Percentiles rank a stretch among this genome's conserved stretches.
phyloP scores from a whole-genome alignment of 768 basidiomycete species.

The Lentinus tigrinus region DNA sequence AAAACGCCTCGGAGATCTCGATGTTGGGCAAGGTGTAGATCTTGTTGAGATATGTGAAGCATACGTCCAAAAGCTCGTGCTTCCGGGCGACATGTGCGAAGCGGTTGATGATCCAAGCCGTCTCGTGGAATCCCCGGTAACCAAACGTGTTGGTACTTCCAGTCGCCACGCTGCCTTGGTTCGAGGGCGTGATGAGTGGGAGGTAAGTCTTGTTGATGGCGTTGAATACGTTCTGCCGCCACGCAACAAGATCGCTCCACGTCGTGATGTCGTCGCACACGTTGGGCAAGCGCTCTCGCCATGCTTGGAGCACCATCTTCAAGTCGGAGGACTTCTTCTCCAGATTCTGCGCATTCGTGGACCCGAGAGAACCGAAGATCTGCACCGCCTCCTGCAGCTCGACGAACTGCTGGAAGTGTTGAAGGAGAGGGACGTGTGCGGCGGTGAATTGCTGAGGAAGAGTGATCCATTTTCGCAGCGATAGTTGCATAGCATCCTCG shows the following conservation, averaged over 20 bases:
- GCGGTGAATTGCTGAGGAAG: conserved; percentile 82
- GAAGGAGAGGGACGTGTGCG: conserved; percentile 92
- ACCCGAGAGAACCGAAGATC: conserved; percentile 87
- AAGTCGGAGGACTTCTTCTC: conserved; percentile 95
- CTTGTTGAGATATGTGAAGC: conserved; percentile 90
- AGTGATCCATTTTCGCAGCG: conserved; percentile 93
- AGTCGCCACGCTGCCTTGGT: conserved; percentile 48
- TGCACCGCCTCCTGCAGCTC: conserved; percentile 95
- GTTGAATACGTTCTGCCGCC: conserved; percentile 97
- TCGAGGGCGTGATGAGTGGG: conserved; percentile 69
- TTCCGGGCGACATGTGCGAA: conserved; percentile 98
- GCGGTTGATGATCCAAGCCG: conserved; percentile 99
- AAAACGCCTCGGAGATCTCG: conserved; percentile 98
- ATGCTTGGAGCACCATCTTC: conserved; percentile 94
- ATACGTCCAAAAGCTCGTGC: conserved; percentile 94
- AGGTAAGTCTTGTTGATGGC: conserved; percentile 96
- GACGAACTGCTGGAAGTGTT: conserved; percentile 98
- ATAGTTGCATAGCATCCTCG: conserved; percentile 96
- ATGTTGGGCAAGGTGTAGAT: conserved; percentile 99
- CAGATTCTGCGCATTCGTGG: conserved; percentile 83
- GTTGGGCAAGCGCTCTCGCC: conserved; percentile 96
- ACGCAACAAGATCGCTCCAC: conserved; percentile 98
- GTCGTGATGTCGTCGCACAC: conserved; percentile 96
- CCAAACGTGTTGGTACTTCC: conserved; percentile 79
- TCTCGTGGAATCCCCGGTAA: conserved; percentile 97